These are phyloP conservation scores for Aspergillus sp. DNA, from an alignment of 2,329 filamentous ascomycete genomes.

Conservation along the genomic window DNA sequence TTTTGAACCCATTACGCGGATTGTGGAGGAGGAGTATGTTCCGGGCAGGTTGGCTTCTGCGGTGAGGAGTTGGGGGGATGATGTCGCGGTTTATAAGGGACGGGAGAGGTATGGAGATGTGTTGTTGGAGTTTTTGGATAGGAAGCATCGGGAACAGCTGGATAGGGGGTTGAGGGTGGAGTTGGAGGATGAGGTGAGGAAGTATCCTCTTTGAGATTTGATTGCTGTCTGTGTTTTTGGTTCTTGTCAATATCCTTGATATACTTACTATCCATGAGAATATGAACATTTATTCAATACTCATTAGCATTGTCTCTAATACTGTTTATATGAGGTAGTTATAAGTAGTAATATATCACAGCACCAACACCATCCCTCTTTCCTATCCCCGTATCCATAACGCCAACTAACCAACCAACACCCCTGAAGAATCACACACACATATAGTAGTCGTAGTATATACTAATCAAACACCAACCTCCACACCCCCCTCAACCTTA, in stretches of 20 bases:
- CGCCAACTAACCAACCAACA: neutral
- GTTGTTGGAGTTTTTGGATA: constrained; percentile 73
- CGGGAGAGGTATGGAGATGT: constrained; percentile 72
- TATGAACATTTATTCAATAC: too few species aligned
- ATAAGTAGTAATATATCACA: neutral
- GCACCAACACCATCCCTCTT: neutral
- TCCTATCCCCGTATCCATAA: neutral
- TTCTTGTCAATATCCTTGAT: neutral
- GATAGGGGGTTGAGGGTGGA: constrained; percentile 64
- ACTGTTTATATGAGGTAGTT: too few species aligned
- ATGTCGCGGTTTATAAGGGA: constrained; percentile 77
- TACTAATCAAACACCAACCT: neutral
- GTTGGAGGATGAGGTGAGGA: constrained; percentile 60
- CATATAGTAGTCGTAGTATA: neutral
- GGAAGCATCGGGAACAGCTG: constrained; percentile 72
- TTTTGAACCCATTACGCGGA: constrained; percentile 69
- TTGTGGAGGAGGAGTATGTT: constrained; percentile 72
- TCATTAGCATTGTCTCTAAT: too few species aligned
- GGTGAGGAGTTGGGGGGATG: constrained; percentile 76
- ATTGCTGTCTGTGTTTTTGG: constrained; percentile 42
- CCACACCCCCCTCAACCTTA: neutral
- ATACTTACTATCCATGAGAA: neutral
- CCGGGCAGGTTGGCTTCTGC: constrained; percentile 76
- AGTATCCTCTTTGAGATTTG: constrained; percentile 59
- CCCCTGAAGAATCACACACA: neutral